Evolutionary conservation across 345 rosid species (phyloP).

Genomic region (Chamaenerion angustifolium): DNA sequence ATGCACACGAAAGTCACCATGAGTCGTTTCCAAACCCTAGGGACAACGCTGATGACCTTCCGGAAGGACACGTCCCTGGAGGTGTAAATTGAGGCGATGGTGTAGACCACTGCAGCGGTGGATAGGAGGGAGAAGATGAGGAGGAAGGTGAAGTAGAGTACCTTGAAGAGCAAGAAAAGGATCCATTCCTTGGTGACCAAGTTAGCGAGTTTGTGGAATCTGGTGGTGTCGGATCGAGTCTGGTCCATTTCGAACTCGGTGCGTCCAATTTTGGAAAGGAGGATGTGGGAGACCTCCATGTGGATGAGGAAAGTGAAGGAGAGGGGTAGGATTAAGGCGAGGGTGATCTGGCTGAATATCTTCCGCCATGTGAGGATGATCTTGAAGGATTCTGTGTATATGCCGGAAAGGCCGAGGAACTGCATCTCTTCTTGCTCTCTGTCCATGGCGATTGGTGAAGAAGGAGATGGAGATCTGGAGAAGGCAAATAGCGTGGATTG

Average conservation of each 20-base stretch:
- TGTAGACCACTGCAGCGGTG: constrained; percentile 35
- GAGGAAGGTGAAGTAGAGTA: constrained; percentile 22
- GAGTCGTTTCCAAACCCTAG: constrained; percentile 42
- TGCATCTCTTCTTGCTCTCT: constrained; percentile 44
- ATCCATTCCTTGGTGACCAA: constrained; percentile 19
- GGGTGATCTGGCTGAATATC: constrained; percentile 36
- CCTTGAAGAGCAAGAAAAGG: constrained; percentile 22
- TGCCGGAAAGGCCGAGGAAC: constrained; percentile 31
- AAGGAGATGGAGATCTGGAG: too few species aligned
- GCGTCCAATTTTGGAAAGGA: constrained; percentile 12
- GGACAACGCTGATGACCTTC: constrained; percentile 32
- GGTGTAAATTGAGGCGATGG: constrained; percentile 36
- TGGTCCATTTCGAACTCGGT: constrained; percentile 8
- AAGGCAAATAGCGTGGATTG: neutral
- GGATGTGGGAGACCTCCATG: constrained; percentile 16
- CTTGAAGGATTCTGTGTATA: constrained; percentile 28
- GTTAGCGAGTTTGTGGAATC: neutral
- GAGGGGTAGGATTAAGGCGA: constrained; percentile 41
- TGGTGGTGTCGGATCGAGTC: constrained; percentile 8
- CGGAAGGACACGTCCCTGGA: constrained; percentile 16
- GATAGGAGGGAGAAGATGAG: constrained; percentile 39
- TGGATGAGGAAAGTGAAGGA: constrained; percentile 32
- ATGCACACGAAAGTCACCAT: constrained; percentile 29
- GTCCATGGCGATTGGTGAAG: constrained; percentile 19
- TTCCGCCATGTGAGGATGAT: constrained; percentile 32